A percentile compares a stretch with the other conserved stretches of the same genome.
phyloP scores from a whole-genome alignment of 164 flowering plant species.

The Umbilicus rupestris region DNA sequence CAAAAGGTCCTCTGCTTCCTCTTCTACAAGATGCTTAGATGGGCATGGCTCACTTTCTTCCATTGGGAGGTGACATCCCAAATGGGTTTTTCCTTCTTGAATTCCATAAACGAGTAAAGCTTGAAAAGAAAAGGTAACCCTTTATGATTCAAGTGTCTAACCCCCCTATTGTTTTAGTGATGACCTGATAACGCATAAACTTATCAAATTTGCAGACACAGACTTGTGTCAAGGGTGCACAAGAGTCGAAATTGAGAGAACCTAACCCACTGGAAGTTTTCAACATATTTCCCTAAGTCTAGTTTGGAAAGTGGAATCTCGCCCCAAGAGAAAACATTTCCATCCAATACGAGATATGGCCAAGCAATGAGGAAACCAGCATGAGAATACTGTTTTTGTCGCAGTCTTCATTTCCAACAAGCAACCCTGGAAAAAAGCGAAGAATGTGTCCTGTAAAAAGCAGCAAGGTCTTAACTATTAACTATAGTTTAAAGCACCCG shows the following conservation, averaged over 20 bases:
- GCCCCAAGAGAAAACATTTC: not conserved
- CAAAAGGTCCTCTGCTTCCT: not conserved
- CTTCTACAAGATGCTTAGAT: constrained; percentile 1
- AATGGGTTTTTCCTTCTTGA: not conserved
- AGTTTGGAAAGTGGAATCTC: not conserved
- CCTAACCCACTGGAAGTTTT: constrained; percentile 3
- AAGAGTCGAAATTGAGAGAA: not conserved
- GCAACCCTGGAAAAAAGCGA: not conserved
- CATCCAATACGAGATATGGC: not conserved
- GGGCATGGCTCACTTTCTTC: not conserved
- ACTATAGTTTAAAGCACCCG: not conserved
- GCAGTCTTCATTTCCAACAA: not conserved
- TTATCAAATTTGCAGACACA: too few relatives aligned
- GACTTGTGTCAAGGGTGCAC: too few relatives aligned
- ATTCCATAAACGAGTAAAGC: not conserved
- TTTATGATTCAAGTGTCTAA: not conserved
- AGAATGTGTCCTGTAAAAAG: not conserved
- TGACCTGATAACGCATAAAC: too few relatives aligned
- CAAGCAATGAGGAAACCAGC: not conserved
- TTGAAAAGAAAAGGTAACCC: not conserved
- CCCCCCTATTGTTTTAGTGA: too few relatives aligned
- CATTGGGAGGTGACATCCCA: not conserved
- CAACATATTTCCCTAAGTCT: not conserved
- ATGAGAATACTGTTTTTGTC: too few relatives aligned
- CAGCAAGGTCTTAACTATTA: not conserved